A percentile compares a stretch with the other conserved stretches of the same genome.
These are phyloP conservation scores for Trichoderma asperellum DNA, from an alignment of 2,329 filamentous ascomycete genomes.

Conservation along the genomic window DNA sequence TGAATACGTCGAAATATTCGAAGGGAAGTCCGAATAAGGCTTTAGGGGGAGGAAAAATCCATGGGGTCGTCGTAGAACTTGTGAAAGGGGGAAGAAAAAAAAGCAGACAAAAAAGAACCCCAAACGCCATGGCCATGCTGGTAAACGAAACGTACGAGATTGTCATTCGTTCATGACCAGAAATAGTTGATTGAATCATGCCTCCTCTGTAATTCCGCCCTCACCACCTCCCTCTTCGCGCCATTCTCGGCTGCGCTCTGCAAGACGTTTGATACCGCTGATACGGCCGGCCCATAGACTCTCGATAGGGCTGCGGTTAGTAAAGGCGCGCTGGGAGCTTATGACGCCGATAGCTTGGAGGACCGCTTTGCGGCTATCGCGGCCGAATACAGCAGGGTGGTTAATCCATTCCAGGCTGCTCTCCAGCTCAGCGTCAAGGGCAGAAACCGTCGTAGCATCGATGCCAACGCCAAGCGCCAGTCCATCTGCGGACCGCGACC, in stretches of 20 bases:
- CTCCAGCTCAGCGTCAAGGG: slow-evolving; percentile 89
- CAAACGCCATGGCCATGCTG: slow-evolving; percentile 28
- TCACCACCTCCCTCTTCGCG: slow-evolving; percentile 82
- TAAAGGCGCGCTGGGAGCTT: slow-evolving; percentile 89
- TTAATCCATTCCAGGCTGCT: slow-evolving; percentile 95
- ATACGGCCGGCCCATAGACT: slow-evolving; percentile 86
- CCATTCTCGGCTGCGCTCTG: slow-evolving; percentile 88
- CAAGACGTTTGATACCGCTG: slow-evolving; percentile 76
- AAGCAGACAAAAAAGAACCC: neutral
- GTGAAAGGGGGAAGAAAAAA: neutral
- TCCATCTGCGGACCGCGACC: slow-evolving; percentile 59
- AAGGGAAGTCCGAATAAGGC: slow-evolving; percentile 5
- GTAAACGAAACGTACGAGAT: slow-evolving; percentile 14
- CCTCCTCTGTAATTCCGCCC: slow-evolving; percentile 63
- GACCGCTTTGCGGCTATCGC: slow-evolving; percentile 93
- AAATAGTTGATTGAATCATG: slow-evolving; percentile 42
- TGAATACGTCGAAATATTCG: slow-evolving; percentile 30
- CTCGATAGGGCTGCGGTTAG: slow-evolving; percentile 88
- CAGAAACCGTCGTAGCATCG: slow-evolving; percentile 77
- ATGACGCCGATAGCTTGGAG: slow-evolving; percentile 97
- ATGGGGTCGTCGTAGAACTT: slow-evolving; percentile 17
- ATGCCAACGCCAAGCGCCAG: slow-evolving; percentile 73
- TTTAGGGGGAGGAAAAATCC: slow-evolving; percentile 1
- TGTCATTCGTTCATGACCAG: slow-evolving; percentile 14
- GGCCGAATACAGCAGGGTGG: slow-evolving; percentile 90